phyloP scores from a whole-genome alignment of 768 basidiomycete genomes.

The Serendipita sp. region DNA sequence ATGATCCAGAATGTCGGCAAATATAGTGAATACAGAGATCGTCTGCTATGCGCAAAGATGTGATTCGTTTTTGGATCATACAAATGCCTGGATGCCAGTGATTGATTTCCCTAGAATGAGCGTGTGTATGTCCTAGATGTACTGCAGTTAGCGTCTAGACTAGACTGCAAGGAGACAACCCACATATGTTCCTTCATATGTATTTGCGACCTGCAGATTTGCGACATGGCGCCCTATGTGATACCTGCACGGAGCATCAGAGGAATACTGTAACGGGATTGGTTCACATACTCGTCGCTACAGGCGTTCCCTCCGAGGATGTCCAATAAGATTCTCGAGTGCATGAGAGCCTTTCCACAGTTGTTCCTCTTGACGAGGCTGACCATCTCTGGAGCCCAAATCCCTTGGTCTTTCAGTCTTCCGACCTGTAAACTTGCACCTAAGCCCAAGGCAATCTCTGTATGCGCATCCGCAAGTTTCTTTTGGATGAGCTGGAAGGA shows the following conservation, averaged over 20 bases:
- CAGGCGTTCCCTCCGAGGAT: constrained; percentile 90
- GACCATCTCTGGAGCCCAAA: constrained; percentile 79
- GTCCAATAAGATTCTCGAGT: constrained; percentile 67
- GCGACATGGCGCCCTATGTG: constrained; percentile 89
- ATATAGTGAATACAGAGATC: background rate
- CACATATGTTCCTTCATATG: constrained; percentile 72
- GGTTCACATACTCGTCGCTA: constrained; percentile 61
- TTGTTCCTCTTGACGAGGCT: constrained; percentile 92
- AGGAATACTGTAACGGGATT: background rate
- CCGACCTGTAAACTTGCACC: constrained; percentile 61
- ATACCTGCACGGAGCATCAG: constrained; percentile 35
- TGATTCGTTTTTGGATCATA: constrained; percentile 11
- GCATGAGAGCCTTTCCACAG: constrained; percentile 80
- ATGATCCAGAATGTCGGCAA: background rate
- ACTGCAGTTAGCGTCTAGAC: constrained; percentile 10
- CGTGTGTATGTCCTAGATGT: constrained; percentile 64
- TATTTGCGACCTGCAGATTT: constrained; percentile 90
- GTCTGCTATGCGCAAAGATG: too few relatives aligned
- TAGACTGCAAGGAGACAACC: constrained; percentile 13
- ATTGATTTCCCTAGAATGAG: constrained; percentile 88
- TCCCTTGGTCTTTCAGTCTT: constrained; percentile 63
- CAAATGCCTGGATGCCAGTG: constrained; percentile 78
- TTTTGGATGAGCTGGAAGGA: constrained; percentile 97
- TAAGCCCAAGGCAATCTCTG: constrained; percentile 65
- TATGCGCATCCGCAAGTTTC: constrained; percentile 89